Evolutionary conservation across 805 yeast species (phyloP).

Genomic region (Wickerhamomyces ciferrii): DNA sequence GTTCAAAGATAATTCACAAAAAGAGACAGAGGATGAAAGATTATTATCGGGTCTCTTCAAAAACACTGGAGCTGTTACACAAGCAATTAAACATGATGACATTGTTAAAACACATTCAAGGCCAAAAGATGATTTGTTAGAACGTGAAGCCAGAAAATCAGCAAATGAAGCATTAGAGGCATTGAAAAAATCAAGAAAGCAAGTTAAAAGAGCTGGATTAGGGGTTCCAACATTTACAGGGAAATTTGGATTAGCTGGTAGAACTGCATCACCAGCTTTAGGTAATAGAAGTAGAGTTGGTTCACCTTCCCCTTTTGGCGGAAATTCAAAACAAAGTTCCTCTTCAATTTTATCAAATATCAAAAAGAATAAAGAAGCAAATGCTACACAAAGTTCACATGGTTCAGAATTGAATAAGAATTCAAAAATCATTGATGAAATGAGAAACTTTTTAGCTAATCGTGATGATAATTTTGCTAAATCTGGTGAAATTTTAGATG

Average conservation of each 20-base stretch:
- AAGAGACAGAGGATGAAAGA: constrained; percentile 48
- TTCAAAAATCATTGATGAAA: constrained; percentile 25
- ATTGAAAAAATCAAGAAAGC: constrained; percentile 47
- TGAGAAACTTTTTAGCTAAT: constrained; percentile 33
- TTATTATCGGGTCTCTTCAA: constrained; percentile 75
- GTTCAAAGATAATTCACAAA: constrained; percentile 37
- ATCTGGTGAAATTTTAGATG: constrained; percentile 42
- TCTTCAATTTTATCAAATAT: constrained; percentile 43
- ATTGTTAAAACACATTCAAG: constrained; percentile 47
- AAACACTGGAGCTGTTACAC: constrained; percentile 57
- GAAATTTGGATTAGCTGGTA: constrained; percentile 80
- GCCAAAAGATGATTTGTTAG: constrained; percentile 32
- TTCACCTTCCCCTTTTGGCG: constrained; percentile 10
- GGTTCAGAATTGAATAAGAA: neutral
- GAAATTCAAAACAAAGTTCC: constrained; percentile 28
- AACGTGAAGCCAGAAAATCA: constrained; percentile 56
- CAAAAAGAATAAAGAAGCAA: constrained; percentile 21
- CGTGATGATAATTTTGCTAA: constrained; percentile 36
- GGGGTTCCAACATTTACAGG: constrained; percentile 99
- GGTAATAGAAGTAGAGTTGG: constrained; percentile 6
- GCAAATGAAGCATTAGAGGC: constrained; percentile 51
- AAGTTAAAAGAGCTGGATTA: constrained; percentile 36
- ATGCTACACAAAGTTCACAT: constrained; percentile 1
- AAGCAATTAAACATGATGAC: constrained; percentile 75
- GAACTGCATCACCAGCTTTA: constrained; percentile 17